Conservation (phyloP, 2,329 filamentous ascomycete genomes). For the Graphiopsis chlorocephala region DNA sequence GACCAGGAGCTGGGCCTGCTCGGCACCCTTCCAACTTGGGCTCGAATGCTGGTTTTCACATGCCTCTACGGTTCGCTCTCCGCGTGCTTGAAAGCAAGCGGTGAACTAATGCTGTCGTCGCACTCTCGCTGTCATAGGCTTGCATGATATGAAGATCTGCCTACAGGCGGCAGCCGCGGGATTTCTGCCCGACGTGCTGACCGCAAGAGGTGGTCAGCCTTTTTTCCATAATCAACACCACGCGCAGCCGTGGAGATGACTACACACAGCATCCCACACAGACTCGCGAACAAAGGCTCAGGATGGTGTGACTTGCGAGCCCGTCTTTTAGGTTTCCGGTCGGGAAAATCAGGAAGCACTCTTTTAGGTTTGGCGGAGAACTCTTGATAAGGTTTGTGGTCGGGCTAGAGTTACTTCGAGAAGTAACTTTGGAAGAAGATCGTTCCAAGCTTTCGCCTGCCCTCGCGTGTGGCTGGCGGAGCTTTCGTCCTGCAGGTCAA, state of each 20-base stretch:
- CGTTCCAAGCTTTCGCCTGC: neutral
- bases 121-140: neutral
- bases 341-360: slow-evolving; percentile 7
- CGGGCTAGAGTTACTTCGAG: slow-evolving; percentile 10
- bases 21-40: neutral
- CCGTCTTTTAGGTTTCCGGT: slow-evolving; percentile 2
- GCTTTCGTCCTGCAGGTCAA: neutral
- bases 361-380: slow-evolving; percentile 7
- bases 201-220: slow-evolving; percentile 12
- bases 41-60: slow-evolving; percentile 3
- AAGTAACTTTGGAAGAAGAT: slow-evolving; percentile 5
- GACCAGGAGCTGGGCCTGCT: neutral
- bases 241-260: neutral
- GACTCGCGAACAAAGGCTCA: neutral
- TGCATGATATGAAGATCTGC: slow-evolving; percentile 4
- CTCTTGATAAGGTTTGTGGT: neutral
- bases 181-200: neutral
- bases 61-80: neutral
- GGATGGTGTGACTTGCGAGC: neutral
- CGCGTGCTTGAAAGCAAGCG: neutral
- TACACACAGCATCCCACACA: neutral
- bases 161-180: slow-evolving; percentile 1
- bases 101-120: neutral
- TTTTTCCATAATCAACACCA: neutral
- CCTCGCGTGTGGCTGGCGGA: neutral